Conservation (phyloP, 2,329 filamentous ascomycete species). For the Thielaviopsis ethacetica region DNA sequence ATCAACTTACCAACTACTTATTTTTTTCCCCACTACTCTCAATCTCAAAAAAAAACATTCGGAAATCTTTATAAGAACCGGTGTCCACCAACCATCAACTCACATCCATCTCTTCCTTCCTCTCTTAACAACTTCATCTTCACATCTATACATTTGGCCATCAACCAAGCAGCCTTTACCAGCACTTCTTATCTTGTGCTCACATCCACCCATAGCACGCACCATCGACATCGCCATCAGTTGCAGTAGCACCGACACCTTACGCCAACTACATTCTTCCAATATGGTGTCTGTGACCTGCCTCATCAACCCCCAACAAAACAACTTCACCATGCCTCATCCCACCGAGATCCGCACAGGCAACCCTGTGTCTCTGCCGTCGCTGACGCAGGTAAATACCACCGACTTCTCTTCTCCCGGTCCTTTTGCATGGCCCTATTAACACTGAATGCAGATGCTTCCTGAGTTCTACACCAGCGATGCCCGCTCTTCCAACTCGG, state of each 20-base stretch:
- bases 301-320: not conserved
- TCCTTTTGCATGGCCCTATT: not conserved
- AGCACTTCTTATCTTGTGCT: not conserved
- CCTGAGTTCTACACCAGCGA: conserved; percentile 20
- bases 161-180: too few relatives aligned
- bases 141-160: too few relatives aligned
- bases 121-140: conserved; percentile 13
- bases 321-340: conserved; percentile 21
- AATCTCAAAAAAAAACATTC: too few relatives aligned
- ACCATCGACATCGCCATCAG: conserved; percentile 1
- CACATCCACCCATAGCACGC: conserved; percentile 9
- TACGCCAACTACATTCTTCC: not conserved
- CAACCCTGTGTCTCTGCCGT: conserved; percentile 29
- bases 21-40: not conserved
- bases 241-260: not conserved
- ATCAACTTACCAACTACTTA: not conserved
- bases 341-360: conserved; percentile 24
- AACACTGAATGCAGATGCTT: conserved; percentile 16
- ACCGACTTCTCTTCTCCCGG: not conserved
- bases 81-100: conserved; percentile 9
- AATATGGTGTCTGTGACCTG: not conserved
- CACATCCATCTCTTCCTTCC: conserved; percentile 21
- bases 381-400: conserved; percentile 33
- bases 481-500: conserved; percentile 18
- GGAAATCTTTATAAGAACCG: not conserved